phyloP scores from a whole-genome alignment of 2,329 filamentous ascomycete species.

The Colletotrichum viniferum region DNA sequence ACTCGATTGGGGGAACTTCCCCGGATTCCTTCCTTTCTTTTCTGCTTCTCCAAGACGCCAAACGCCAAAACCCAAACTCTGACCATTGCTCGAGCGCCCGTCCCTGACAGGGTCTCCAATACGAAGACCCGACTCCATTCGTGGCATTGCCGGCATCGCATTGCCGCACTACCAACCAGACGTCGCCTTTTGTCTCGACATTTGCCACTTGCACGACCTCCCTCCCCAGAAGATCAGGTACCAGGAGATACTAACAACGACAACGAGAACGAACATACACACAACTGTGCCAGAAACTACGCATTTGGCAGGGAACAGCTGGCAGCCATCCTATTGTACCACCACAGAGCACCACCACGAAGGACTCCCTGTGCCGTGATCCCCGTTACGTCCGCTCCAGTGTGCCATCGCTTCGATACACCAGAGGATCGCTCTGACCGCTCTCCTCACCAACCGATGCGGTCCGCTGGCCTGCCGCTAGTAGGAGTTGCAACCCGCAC shows the following conservation, averaged over 20 bases:
- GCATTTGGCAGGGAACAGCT: not conserved
- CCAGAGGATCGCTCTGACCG: not conserved
- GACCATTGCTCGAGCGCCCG: not conserved
- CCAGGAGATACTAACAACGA: not conserved
- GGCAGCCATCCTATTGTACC: not conserved
- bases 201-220: not conserved
- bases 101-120: not conserved
- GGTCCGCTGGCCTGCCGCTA: not conserved
- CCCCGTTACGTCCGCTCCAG: not conserved
- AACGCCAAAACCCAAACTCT: not conserved
- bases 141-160: not conserved
- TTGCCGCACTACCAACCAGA: not conserved
- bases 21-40: slow-evolving; percentile 8
- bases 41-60: not conserved
- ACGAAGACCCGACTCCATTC: not conserved
- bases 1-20: not conserved
- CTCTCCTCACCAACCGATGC: not conserved
- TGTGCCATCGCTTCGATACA: not conserved
- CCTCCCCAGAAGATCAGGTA: not conserved
- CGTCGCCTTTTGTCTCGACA: not conserved
- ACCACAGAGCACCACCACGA: not conserved
- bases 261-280: not conserved
- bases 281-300: not conserved
- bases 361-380: not conserved
- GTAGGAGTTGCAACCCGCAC: slow-evolving; percentile 6